Percentiles rank a stretch among this genome's conserved stretches.
Evolutionary conservation across 139 green algal genomes (phyloP).

Genomic region (Coccomyxa sp.): DNA sequence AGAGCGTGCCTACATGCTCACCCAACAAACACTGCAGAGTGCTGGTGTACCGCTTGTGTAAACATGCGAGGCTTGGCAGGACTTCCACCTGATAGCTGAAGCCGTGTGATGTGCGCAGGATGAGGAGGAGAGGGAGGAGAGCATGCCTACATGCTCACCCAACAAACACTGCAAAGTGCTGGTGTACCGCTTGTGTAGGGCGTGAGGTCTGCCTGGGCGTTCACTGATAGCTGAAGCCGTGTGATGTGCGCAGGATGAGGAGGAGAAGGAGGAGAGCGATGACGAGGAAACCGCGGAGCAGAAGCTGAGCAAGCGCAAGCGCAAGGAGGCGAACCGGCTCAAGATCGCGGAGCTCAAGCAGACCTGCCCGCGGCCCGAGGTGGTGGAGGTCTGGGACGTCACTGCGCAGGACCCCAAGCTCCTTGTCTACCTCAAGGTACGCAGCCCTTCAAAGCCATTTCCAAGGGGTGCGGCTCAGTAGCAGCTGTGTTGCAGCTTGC

Average conservation of each 20-base stretch:
- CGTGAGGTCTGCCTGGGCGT: slow-evolving; percentile 7
- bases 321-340: slow-evolving; percentile 66
- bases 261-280: slow-evolving; percentile 29
- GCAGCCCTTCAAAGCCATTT: neutral
- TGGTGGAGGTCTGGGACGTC: slow-evolving; percentile 98
- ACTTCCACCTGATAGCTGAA: neutral
- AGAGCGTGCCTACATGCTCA: no score
- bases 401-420: slow-evolving; percentile 86
- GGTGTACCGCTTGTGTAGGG: neutral
- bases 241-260: neutral
- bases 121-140: slow-evolving; percentile 18
- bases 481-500: no score
- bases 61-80: no score
- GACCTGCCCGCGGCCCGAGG: slow-evolving; percentile 77
- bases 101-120: no score
- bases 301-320: slow-evolving; percentile 77
- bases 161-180: no score
- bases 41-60: no score
- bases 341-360: slow-evolving; percentile 94
- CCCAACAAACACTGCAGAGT: no score
- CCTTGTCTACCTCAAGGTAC: slow-evolving; percentile 92
- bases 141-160: neutral
- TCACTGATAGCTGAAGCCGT: no score
- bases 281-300: slow-evolving; percentile 45
- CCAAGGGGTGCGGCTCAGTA: no score